Conservation (phyloP, 805 yeast species). For the Cyberlindnera nakhonratchasimensis region DNA sequence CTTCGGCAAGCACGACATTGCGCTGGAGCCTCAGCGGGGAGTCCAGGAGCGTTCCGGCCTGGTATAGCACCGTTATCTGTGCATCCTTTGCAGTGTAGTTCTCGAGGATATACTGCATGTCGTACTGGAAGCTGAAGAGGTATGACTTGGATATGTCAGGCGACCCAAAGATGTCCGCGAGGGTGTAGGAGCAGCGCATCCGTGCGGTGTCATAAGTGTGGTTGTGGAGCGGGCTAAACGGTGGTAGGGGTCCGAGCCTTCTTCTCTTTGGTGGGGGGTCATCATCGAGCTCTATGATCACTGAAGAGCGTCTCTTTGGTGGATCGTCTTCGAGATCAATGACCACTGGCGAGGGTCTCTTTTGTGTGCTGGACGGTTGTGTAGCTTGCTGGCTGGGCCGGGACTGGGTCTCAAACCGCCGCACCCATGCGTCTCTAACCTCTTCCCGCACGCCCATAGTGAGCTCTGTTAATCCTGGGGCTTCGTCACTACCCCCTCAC, state of each 20-base stretch:
- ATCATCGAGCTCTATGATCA: no score
- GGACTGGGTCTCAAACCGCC: conserved; percentile 2
- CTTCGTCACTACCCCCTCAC: no score
- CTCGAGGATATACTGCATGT: conserved; percentile 31
- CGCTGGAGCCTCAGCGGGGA: background rate
- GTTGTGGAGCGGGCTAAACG: conserved; percentile 25
- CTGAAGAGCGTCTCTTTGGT: no score
- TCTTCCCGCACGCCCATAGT: conserved; percentile 12
- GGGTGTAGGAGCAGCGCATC: conserved; percentile 24
- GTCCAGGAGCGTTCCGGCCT: conserved; percentile 30
- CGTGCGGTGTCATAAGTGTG: conserved; percentile 14
- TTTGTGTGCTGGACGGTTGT: no score
- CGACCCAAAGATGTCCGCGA: conserved; percentile 33
- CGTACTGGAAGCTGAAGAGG: conserved; percentile 48
- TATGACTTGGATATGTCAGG: conserved; percentile 34
- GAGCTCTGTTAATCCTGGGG: background rate
- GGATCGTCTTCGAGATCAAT: background rate
- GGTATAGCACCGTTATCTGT: conserved; percentile 30
- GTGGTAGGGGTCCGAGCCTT: conserved; percentile 12
- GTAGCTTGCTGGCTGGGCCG: no score
- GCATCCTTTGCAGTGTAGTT: conserved; percentile 25
- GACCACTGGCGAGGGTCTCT: background rate
- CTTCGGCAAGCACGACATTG: conserved; percentile 23
- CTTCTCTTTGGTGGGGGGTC: no score
- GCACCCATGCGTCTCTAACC: conserved; percentile 20